Conservation (phyloP, 2,329 filamentous ascomycete species). For the Cladosporium sp. region DNA sequence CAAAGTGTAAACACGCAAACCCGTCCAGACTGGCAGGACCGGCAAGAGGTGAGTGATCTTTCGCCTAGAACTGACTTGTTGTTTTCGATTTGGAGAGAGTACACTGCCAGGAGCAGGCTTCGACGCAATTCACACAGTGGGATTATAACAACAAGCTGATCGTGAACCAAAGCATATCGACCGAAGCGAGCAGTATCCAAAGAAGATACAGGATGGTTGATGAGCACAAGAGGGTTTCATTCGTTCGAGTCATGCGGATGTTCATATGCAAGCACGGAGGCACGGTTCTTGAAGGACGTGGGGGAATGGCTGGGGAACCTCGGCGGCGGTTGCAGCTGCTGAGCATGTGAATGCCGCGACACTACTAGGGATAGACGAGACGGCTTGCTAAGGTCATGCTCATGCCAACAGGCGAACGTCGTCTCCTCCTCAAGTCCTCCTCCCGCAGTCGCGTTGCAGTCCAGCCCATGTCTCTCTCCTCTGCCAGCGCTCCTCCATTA, state of each 20-base stretch:
- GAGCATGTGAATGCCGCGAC: constrained; percentile 3
- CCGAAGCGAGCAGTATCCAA: too few relatives aligned
- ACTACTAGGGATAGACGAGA: background rate
- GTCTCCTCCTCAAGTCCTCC: background rate
- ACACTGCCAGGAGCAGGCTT: too few relatives aligned
- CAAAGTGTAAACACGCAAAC: too few relatives aligned
- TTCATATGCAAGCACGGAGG: constrained; percentile 6
- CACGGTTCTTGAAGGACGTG: background rate
- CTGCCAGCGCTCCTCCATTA: constrained; percentile 21
- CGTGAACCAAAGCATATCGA: too few relatives aligned
- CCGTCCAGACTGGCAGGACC: too few relatives aligned
- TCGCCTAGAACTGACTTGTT: too few relatives aligned
- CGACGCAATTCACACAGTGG: too few relatives aligned
- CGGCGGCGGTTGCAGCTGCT: constrained; percentile 3
- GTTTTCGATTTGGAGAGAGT: too few relatives aligned
- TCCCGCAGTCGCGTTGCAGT: background rate
- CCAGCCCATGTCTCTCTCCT: constrained; percentile 7
- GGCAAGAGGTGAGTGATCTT: too few relatives aligned
- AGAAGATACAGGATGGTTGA: too few relatives aligned
- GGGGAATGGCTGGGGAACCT: constrained; percentile 9
- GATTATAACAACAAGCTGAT: too few relatives aligned
- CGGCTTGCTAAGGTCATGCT: constrained; percentile 3
- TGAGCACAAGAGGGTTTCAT: too few relatives aligned
- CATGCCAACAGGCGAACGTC: background rate
- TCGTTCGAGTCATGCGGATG: background rate